phyloP scores from a whole-genome alignment of 108 stramenopile species.

The Nannochloropsis salina region DNA sequence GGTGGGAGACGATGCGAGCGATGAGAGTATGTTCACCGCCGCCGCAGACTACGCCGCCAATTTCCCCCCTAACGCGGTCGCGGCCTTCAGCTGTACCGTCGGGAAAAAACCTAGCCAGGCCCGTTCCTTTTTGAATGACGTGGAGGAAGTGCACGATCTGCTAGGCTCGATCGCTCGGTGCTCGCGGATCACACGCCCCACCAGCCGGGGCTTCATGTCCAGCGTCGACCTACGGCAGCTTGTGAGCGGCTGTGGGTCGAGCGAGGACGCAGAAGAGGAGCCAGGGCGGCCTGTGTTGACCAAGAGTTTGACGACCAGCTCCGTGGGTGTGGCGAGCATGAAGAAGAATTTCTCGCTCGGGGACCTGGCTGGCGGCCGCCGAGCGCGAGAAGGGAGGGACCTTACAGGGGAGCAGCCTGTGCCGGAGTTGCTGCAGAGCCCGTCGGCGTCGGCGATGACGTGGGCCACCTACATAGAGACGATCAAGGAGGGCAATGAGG shows the following conservation, averaged over 20 bases:
- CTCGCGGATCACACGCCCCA: background rate
- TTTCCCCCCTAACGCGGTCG: constrained; percentile 45
- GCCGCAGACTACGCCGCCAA: constrained; percentile 59
- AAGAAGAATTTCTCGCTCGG: background rate
- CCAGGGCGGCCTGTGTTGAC: background rate
- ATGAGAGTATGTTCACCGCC: constrained; percentile 68
- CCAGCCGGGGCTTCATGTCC: background rate
- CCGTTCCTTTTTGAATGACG: constrained; percentile 84
- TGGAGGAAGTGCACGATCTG: constrained; percentile 80
- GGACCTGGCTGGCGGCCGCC: background rate
- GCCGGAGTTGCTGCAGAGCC: background rate
- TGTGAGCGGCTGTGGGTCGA: background rate
- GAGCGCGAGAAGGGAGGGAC: background rate
- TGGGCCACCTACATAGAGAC: background rate
- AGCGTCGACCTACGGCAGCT: background rate
- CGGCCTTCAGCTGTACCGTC: constrained; percentile 76
- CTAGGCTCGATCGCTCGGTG: constrained; percentile 42
- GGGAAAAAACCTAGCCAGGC: constrained; percentile 95
- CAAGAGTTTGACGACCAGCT: background rate
- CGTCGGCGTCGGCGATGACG: background rate
- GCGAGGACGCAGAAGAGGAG: background rate
- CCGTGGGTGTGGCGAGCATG: background rate
- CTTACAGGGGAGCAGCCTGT: background rate
- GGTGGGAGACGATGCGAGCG: constrained; percentile 60
- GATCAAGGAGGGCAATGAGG: background rate